phyloP scores from a whole-genome alignment of 257 asterid species.

The Knoxia roxburghii region DNA sequence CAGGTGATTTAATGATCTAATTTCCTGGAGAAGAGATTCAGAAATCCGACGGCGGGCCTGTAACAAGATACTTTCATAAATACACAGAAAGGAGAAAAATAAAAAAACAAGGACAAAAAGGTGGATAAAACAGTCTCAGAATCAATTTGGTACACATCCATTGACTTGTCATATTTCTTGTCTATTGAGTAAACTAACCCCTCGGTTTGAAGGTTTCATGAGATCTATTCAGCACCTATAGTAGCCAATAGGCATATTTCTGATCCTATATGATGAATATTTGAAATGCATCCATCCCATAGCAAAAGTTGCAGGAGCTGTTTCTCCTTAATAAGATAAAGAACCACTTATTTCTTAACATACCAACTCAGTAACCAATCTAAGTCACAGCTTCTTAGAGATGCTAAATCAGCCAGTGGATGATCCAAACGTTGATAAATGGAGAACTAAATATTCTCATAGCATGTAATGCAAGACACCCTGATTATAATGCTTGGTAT shows the following conservation, averaged over 20 bases:
- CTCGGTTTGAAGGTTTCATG: background rate
- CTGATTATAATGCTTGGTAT: background rate
- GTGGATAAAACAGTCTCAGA: background rate
- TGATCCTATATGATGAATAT: background rate
- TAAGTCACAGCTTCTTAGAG: background rate
- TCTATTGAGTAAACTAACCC: background rate
- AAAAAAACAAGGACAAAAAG: background rate
- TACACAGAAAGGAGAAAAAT: background rate
- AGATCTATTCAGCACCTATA: background rate
- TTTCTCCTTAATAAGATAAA: background rate
- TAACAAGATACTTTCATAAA: conserved; percentile 12
- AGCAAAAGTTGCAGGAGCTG: background rate
- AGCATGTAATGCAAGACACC: background rate
- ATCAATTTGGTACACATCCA: background rate
- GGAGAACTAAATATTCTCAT: background rate
- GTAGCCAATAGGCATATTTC: background rate
- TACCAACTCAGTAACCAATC: background rate
- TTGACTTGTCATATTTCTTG: background rate
- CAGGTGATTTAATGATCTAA: conserved; percentile 56
- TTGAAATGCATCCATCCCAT: background rate
- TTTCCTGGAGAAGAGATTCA: conserved; percentile 53
- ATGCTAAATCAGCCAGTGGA: background rate
- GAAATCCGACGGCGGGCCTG: conserved; percentile 70
- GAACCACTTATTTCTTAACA: background rate
- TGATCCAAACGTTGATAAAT: background rate